A percentile compares a stretch with the other conserved stretches of the same genome.
phyloP scores from a whole-genome alignment of 2,329 filamentous ascomycete species.

The Aspergillus viridinutans region DNA sequence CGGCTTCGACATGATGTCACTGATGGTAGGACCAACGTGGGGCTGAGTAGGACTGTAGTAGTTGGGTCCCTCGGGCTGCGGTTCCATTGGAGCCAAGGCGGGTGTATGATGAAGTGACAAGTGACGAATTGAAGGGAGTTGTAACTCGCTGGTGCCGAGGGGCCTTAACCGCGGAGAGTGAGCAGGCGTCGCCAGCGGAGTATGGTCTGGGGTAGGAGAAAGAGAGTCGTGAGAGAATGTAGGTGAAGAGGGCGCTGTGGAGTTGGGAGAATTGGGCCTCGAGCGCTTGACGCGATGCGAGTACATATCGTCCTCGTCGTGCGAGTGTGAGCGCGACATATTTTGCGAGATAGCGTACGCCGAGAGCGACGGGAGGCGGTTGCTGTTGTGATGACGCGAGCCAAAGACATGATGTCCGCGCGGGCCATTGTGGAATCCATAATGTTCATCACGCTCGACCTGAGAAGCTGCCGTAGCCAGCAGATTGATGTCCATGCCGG shows the following conservation, averaged over 20 bases:
- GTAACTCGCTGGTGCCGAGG: constrained; percentile 65
- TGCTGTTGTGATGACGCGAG: constrained; percentile 43
- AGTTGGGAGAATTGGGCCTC: constrained; percentile 88
- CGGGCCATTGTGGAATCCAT: constrained; percentile 39
- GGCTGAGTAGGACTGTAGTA: constrained; percentile 54
- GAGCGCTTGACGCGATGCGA: constrained; percentile 76
- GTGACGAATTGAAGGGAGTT: constrained; percentile 81
- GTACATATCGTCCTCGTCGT: constrained; percentile 73
- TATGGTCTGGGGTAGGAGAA: constrained; percentile 94
- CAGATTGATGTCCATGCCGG: constrained; percentile 60
- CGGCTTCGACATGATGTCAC: constrained; percentile 85
- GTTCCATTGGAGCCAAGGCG: constrained; percentile 68
- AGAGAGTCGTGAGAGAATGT: constrained; percentile 95
- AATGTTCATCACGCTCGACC: constrained; percentile 59
- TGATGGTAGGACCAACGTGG: constrained; percentile 71
- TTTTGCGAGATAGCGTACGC: constrained; percentile 72
- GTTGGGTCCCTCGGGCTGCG: constrained; percentile 56
- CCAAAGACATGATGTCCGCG: constrained; percentile 46
- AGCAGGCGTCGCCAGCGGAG: constrained; percentile 93
- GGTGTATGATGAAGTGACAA: constrained; percentile 63
- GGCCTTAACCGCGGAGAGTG: constrained; percentile 89
- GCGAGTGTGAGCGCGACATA: constrained; percentile 85
- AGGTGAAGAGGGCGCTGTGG: constrained; percentile 90
- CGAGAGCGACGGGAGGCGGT: constrained; percentile 70
- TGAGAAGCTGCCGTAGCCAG: constrained; percentile 66